Evolutionary conservation across 1,284 basidiomycete species (phyloP).

Genomic region (Sphaerobolus stellatus): DNA sequence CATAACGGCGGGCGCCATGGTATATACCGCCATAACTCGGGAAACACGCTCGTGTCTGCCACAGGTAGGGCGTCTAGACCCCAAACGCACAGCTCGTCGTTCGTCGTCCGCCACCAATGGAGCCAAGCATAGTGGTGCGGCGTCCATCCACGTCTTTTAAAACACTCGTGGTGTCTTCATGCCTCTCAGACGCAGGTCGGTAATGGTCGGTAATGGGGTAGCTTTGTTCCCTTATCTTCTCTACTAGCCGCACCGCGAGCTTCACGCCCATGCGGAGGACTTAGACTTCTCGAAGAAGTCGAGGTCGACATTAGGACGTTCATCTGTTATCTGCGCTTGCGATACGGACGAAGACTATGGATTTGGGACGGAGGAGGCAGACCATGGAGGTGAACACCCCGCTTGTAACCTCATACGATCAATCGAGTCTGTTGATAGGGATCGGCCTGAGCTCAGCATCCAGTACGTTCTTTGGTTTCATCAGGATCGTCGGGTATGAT

Average conservation of each 20-base stretch:
- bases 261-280: constrained; percentile 31
- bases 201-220: constrained; percentile 31
- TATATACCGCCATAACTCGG: constrained; percentile 34
- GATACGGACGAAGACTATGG: constrained; percentile 29
- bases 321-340: constrained; percentile 36
- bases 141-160: constrained; percentile 26
- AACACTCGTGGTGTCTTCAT: constrained; percentile 29
- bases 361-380: constrained; percentile 24
- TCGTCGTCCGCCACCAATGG: constrained; percentile 31
- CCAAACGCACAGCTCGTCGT: constrained; percentile 56
- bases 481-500: not conserved
- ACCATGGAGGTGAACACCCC: constrained; percentile 23
- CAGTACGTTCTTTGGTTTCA: constrained; percentile 22
- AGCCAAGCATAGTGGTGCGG: constrained; percentile 38
- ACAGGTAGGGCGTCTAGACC: constrained; percentile 42
- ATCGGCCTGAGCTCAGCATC: constrained; percentile 30
- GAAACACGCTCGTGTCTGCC: constrained; percentile 43
- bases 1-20: constrained; percentile 30
- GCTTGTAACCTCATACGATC: constrained; percentile 4
- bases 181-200: constrained; percentile 26
- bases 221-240: constrained; percentile 29
- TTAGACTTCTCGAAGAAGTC: constrained; percentile 35
- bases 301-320: constrained; percentile 40
- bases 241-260: constrained; percentile 27
- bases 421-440: constrained; percentile 1